Evolutionary conservation across 768 basidiomycete species (phyloP).

Genomic region (Phaeolepiota aurea): DNA sequence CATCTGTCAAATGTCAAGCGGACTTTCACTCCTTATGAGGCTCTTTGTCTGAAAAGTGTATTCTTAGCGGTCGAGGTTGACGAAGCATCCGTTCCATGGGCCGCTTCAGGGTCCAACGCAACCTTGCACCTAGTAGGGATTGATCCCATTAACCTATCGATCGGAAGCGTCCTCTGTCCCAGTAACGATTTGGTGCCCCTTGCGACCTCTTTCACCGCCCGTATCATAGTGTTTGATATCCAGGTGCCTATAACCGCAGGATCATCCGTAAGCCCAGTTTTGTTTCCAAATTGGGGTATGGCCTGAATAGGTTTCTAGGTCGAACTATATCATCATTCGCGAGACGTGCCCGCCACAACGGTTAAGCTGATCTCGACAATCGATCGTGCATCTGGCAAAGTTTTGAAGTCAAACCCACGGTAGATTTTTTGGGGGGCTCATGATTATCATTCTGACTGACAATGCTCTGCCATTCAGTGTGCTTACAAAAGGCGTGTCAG

Average conservation of each 20-base stretch:
- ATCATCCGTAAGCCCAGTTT: conserved; percentile 52
- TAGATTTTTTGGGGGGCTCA: conserved; percentile 18
- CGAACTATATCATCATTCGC: conserved; percentile 92
- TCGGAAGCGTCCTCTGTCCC: conserved; percentile 87
- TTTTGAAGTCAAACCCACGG: conserved; percentile 78
- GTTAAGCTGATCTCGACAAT: conserved; percentile 71
- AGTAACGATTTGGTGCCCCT: conserved; percentile 65
- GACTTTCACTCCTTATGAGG: neutral
- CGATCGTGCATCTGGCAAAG: conserved; percentile 69
- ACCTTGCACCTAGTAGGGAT: conserved; percentile 77
- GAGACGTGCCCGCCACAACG: conserved; percentile 85
- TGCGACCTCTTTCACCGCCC: conserved; percentile 69
- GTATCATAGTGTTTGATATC: conserved; percentile 91
- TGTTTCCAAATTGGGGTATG: neutral
- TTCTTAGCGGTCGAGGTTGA: conserved; percentile 78
- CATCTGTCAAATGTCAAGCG: conserved; percentile 58
- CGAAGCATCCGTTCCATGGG: conserved; percentile 72
- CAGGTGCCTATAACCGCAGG: conserved; percentile 84
- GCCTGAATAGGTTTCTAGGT: conserved; percentile 35
- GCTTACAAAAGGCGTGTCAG: conserved; percentile 75
- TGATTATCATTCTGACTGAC: conserved; percentile 2
- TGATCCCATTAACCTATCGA: conserved; percentile 77
- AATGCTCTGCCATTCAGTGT: conserved; percentile 49
- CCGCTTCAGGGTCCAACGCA: conserved; percentile 84
- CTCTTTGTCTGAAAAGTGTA: neutral